Evolutionary conservation across 2,329 filamentous ascomycete genomes (phyloP), one percentile per base, ranked within the genome.

Genomic region (Chrysoporthe austroafricana): DNA sequence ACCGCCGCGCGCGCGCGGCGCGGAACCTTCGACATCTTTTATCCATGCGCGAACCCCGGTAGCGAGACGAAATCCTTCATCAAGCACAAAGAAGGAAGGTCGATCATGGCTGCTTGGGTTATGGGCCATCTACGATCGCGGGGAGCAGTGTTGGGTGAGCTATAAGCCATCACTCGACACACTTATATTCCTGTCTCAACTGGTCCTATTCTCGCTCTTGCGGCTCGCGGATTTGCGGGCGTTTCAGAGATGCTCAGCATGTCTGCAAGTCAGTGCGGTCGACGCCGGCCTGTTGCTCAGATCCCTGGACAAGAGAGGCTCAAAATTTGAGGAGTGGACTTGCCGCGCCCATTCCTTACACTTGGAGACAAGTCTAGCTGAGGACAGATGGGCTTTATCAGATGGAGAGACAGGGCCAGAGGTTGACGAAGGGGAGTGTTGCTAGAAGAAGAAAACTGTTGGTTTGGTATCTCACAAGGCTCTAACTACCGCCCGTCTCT

Each of bases 391-490:
- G 52, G 9, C 52, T 14, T 2, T 3, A 36, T 9, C 52, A 36
- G 5, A 36, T 7, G 26, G 52, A 7, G 26, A 4, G 18, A 14
- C 34, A 39, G 13, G 13, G 16, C 7, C 3, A 18, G 4, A 21
- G 16, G 13, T 8, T 57, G 54, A 39, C 6, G 9, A 56, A 57
- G 26, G 18, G 34, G 4, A 39, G 16, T 21, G 13, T 2, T 61
- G 43, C 26, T 43, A 34, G 52, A 32, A 48, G n/a, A 43, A n/a
- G 36, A 61, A 32, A 46, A n/a, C n/a, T 48, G 58, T 61, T 61
- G 58, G 7, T 48, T 44, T 61, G 58, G 58, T 61, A 61, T 61
- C 58, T 61, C 58, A 42, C 42, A 44, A 26, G 21, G 42, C 58
- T 61, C 42, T 61, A 61, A 57, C 58, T 61, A 61, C 58, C 42